phyloP scores from a whole-genome alignment of 352 stramenopile species.

The Salisapilia sapeloensis region DNA sequence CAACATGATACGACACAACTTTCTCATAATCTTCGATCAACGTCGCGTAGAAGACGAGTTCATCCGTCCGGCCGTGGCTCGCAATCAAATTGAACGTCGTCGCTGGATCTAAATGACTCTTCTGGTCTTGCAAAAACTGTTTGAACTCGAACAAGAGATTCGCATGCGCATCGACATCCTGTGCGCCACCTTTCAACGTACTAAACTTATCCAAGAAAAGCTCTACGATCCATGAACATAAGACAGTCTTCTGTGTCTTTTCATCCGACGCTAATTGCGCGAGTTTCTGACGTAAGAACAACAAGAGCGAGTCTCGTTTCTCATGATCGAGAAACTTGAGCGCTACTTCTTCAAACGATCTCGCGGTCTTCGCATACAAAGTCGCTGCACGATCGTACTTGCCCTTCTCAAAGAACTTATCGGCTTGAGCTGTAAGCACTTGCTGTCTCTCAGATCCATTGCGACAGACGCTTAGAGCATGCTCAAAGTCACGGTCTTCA shows the following conservation, averaged over 20 bases:
- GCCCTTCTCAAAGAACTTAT: constrained; percentile 78
- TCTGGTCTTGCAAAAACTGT: constrained; percentile 83
- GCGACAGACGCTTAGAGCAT: constrained; percentile 71
- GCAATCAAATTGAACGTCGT: constrained; percentile 87
- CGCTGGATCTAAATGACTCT: constrained; percentile 67
- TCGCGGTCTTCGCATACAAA: constrained; percentile 80
- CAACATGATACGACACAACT: constrained; percentile 85
- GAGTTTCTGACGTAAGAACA: constrained; percentile 84
- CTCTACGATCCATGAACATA: constrained; percentile 89
- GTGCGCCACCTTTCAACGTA: constrained; percentile 56
- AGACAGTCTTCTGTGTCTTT: constrained; percentile 85
- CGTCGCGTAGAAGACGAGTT: constrained; percentile 85
- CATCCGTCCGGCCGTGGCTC: constrained; percentile 82
- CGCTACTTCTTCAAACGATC: constrained; percentile 83
- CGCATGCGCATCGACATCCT: constrained; percentile 73
- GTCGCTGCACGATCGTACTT: constrained; percentile 75
- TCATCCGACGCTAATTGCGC: constrained; percentile 59
- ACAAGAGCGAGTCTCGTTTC: constrained; percentile 59
- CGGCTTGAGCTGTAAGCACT: constrained; percentile 78
- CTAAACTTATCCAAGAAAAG: constrained; percentile 87
- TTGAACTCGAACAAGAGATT: constrained; percentile 85
- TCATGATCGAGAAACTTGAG: constrained; percentile 84
- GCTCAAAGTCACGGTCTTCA: constrained; percentile 79
- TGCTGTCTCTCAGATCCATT: constrained; percentile 69
- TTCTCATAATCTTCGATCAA: constrained; percentile 91